Percentiles rank a stretch among this genome's conserved stretches.
Evolutionary conservation across 345 rosid species (phyloP).

Genomic region (Eucalyptus victrix): DNA sequence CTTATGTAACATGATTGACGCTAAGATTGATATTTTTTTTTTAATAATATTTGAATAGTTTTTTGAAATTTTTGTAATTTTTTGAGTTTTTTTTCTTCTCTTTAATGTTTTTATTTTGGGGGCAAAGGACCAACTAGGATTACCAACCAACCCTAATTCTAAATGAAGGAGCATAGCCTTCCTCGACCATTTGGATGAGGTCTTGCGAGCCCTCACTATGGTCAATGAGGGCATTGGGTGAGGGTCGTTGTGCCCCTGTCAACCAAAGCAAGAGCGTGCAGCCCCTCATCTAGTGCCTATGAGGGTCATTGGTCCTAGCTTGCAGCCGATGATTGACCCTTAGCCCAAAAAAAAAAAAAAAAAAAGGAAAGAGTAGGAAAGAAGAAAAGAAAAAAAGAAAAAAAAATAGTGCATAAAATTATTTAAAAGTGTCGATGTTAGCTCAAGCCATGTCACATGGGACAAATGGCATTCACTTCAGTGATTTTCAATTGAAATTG

Average conservation of each 20-base stretch:
- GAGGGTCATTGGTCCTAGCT: neutral
- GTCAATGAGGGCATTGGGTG: neutral
- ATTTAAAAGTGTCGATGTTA: neutral
- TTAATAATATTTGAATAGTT: no score
- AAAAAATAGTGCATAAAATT: no score
- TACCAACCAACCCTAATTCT: neutral
- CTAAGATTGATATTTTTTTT: no score
- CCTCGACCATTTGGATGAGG: neutral
- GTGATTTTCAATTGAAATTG: rapidly evolving
- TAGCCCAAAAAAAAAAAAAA: no score
- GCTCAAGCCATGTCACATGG: neutral
- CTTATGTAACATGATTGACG: rapidly evolving
- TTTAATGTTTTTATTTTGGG: no score
- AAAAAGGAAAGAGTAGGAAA: no score
- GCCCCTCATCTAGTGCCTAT: neutral
- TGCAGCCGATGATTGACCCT: neutral
- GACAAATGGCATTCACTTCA: rapidly evolving
- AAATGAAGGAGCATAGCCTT: rapidly evolving
- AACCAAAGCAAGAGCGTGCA: neutral
- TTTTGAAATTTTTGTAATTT: no score
- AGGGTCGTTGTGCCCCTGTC: neutral
- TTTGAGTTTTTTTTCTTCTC: no score
- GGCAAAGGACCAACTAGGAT: rapidly evolving
- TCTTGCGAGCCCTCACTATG: rapidly evolving
- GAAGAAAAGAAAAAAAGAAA: rapidly evolving